Conservation (phyloP, 78 protist genomes). For the Cavenderia fasciculata region DNA sequence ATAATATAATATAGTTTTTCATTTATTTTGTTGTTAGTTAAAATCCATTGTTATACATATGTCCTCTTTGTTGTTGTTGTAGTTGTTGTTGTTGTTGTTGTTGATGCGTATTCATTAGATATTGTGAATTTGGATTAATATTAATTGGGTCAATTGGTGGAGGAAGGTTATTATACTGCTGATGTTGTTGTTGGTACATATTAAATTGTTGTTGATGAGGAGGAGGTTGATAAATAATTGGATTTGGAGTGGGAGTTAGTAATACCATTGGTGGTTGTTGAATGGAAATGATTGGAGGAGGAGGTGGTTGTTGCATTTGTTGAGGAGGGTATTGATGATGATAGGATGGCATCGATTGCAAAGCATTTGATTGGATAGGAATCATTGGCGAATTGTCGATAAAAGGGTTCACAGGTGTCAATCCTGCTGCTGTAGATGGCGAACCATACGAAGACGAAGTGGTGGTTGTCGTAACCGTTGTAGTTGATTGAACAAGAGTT, state of each 20-base stretch:
- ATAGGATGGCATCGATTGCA: conserved; percentile 4
- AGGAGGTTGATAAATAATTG: conserved; percentile 4
- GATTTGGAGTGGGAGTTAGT: not conserved
- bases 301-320: not conserved
- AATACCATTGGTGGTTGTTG: conserved; percentile 11
- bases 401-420: too few species aligned
- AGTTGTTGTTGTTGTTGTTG: not conserved
- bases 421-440: too few species aligned
- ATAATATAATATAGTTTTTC: too few species aligned
- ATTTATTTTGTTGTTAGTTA: too few species aligned
- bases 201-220: not conserved
- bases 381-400: not conserved
- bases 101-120: not conserved
- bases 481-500: too few species aligned
- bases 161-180: not conserved
- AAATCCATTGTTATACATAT: not conserved
- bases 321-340: not conserved
- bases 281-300: not conserved
- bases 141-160: conserved; percentile 14
- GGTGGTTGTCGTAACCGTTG: not conserved
- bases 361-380: not conserved
- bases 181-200: not conserved
- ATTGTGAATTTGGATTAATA: not conserved
- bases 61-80: not conserved
- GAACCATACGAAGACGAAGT: too few species aligned